Evolutionary conservation across 441 rosid genomes (phyloP), one percentile per base, ranked within the genome.

Genomic region (Pelargonium hybrid): DNA sequence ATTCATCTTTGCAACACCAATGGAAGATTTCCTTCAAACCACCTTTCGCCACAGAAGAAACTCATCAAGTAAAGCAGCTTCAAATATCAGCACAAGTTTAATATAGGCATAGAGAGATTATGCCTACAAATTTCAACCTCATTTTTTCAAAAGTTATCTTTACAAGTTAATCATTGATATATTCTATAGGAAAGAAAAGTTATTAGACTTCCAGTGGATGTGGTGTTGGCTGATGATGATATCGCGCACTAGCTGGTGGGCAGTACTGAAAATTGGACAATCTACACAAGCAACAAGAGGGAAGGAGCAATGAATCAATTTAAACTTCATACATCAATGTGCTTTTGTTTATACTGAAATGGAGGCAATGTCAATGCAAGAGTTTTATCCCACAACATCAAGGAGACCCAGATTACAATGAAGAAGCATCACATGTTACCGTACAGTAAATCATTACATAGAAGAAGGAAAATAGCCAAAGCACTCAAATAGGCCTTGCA

Each of bases 241-340:
- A 86, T 71, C 90, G 87, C 1, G 95, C 89, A 18, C 77, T 89
- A 69, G 95, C 92, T 0, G 95, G 95, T 50, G 95, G 95, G 45
- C 89, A 89, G 74, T 89, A 89, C 84, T 87, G 90, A 87, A 93
- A 93, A 79, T 88, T 94, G 97, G 98, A 91, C 72, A 96, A 93
- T 82, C 81, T 89, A 34, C 67, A 77, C 5, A 77, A 82, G 47
- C 78, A 77, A 76, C 34, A 50, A 23, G 18, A 21, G 68, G 52
- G 73, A 54, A n/a, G 76, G 45, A 31, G 41, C 41, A 57, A 65
- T 47, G 65, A 52, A 48, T 50, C 29, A 25, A 29, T 45, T 64
- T 29, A 31, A 31, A 26, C 66, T 81, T 59, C 72, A 70, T 64
- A 67, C 29, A 45, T 69, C 17, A 2, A 65, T 15, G 56, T 67